Evolutionary conservation across 441 rosid species (phyloP).

Genomic region (Erysimum pusillum): DNA sequence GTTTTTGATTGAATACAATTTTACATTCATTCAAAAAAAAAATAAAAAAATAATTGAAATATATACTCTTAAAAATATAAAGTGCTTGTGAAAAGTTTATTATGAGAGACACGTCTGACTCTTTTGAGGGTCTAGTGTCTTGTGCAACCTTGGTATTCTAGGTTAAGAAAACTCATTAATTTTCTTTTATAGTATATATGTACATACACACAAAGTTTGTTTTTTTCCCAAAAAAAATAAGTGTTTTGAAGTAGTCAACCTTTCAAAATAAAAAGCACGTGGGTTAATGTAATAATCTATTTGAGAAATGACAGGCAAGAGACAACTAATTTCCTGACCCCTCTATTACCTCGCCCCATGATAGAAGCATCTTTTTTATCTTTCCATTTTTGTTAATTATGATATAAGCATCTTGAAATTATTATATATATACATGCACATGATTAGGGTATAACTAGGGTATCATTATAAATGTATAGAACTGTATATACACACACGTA

Average conservation of each 20-base stretch:
- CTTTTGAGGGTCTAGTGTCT: conserved; percentile 25
- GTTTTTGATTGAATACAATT: too few species aligned
- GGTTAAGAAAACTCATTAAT: neutral
- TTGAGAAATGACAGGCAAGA: conserved; percentile 33
- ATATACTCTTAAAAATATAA: neutral
- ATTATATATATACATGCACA: neutral
- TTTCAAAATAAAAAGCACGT: conserved; percentile 29
- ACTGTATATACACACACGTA: neutral
- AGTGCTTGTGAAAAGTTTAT: conserved; percentile 11
- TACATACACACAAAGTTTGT: neutral
- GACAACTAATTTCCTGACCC: conserved; percentile 14
- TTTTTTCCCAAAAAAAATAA: neutral
- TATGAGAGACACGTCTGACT: neutral
- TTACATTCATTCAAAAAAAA: too few species aligned
- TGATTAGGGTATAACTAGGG: neutral
- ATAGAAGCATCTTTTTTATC: conserved; percentile 11
- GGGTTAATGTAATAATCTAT: conserved; percentile 37
- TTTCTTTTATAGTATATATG: neutral
- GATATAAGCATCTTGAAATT: conserved; percentile 23
- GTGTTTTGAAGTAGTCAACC: conserved; percentile 21
- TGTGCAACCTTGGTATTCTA: conserved; percentile 19
- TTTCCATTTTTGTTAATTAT: neutral
- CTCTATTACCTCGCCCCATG: conserved; percentile 34
- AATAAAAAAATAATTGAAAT: neutral
- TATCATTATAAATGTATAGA: neutral